These are phyloP conservation scores for Blastocrithidia nonstop DNA, from an alignment of 208 protist species.

Conservation along the genomic window DNA sequence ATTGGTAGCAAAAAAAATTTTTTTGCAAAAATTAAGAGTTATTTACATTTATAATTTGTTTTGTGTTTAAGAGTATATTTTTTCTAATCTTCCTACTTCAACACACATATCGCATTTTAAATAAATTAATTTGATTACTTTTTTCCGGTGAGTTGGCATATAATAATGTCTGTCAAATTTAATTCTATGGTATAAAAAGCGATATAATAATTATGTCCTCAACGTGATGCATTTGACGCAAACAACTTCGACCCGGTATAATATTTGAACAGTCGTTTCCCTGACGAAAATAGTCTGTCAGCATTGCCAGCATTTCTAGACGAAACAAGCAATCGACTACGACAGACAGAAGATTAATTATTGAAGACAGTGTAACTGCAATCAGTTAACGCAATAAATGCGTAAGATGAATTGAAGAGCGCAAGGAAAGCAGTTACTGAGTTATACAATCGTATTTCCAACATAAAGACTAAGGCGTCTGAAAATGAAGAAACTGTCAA, in stretches of 20 bases:
- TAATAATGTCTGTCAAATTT: constrained; percentile 32
- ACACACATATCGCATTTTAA: not conserved
- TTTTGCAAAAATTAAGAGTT: not conserved
- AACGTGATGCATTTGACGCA: constrained; percentile 59
- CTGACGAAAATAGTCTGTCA: constrained; percentile 72
- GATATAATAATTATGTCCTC: constrained; percentile 65
- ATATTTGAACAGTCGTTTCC: constrained; percentile 90
- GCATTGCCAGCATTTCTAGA: constrained; percentile 72
- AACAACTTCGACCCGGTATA: constrained; percentile 84
- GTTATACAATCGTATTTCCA: constrained; percentile 76
- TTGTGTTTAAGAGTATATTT: not conserved
- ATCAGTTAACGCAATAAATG: constrained; percentile 38
- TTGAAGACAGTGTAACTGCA: constrained; percentile 84
- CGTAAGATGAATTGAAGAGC: constrained; percentile 71
- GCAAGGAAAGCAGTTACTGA: constrained; percentile 74
- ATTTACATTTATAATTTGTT: constrained; percentile 2
- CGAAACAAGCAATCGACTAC: constrained; percentile 69
- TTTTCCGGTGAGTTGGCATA: no score
- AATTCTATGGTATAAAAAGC: constrained; percentile 62
- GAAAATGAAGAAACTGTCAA: constrained; percentile 89
- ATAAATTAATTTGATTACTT: constrained; percentile 3
- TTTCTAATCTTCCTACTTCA: not conserved
- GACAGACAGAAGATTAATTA: constrained; percentile 79
- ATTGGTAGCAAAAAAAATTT: not conserved
- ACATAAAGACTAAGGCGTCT: constrained; percentile 84